phyloP scores from a whole-genome alignment of 306 rosid genomes.

The Trifolium subterraneum region DNA sequence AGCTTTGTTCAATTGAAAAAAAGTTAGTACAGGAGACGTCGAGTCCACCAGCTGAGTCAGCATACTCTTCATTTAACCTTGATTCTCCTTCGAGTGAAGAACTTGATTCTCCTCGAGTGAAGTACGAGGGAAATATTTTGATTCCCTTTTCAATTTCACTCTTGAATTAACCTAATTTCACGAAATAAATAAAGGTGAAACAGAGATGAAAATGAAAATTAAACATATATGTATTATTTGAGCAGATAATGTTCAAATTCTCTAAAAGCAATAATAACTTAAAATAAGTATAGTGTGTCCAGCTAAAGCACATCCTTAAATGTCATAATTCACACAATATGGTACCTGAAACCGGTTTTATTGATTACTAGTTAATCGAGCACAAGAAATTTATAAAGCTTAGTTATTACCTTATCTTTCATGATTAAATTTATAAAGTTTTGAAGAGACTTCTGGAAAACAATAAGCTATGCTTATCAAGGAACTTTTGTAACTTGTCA shows the following conservation, averaged over 20 bases:
- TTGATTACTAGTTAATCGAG: too few species aligned
- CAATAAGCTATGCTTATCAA: too few species aligned
- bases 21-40: constrained; percentile 89
- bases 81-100: constrained; percentile 68
- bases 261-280: constrained; percentile 61
- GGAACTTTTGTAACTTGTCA: too few species aligned
- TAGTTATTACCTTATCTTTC: too few species aligned
- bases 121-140: constrained; percentile 49
- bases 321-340: constrained; percentile 40
- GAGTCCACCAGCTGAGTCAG: constrained; percentile 79
- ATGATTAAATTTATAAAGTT: too few species aligned
- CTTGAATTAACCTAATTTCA: constrained; percentile 67
- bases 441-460: too few species aligned
- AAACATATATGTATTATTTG: constrained; percentile 10
- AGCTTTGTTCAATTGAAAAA: too few species aligned
- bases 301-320: constrained; percentile 43
- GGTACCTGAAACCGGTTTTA: constrained; percentile 98
- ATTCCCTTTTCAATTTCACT: constrained; percentile 69
- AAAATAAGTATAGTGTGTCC: constrained; percentile 44
- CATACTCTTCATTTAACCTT: constrained; percentile 71
- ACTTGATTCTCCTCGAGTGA: too few species aligned
- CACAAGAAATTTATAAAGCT: too few species aligned
- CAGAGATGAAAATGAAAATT: constrained; percentile 28
- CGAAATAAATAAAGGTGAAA: constrained; percentile 40
- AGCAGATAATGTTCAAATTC: constrained; percentile 79